These are phyloP conservation scores for Mucor lusitanicus DNA, from an alignment of 371 early-diverging fungal species.

Conservation along the genomic window DNA sequence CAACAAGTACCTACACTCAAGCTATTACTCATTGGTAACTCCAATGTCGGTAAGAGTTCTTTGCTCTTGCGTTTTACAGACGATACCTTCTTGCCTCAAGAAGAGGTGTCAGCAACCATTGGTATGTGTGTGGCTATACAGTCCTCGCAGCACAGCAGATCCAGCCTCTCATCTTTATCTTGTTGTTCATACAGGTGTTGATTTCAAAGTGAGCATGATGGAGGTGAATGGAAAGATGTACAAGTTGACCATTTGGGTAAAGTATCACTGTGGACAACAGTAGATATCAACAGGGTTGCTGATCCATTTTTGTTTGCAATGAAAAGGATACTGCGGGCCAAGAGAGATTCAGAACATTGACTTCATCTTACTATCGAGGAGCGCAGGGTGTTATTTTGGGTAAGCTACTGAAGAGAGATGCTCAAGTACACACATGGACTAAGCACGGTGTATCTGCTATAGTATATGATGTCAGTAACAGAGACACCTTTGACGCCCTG, in stretches of 20 bases:
- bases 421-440: background rate
- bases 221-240: conserved; percentile 88
- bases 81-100: conserved; percentile 92
- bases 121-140: conserved; percentile 51
- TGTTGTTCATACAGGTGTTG: conserved; percentile 80
- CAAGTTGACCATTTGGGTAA: conserved; percentile 98
- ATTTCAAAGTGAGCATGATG: conserved; percentile 98
- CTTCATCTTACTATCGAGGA: conserved; percentile 98
- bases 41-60: conserved; percentile 98
- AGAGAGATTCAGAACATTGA: conserved; percentile 99
- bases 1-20: conserved; percentile 81
- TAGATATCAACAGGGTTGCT: too few relatives aligned
- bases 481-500: conserved; percentile 91
- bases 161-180: background rate
- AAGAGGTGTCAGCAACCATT: conserved; percentile 94
- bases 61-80: conserved; percentile 97
- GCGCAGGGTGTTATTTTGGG: conserved; percentile 95
- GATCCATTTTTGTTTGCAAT: background rate
- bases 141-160: background rate
- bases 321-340: conserved; percentile 99
- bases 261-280: background rate
- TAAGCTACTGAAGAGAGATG: conserved; percentile 33
- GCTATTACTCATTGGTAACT: conserved; percentile 97
- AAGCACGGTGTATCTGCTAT: background rate
- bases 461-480: conserved; percentile 97